Evolutionary conservation across 345 rosid species (phyloP), one percentile per base, ranked within the genome.

Genomic region (Populus deltoides): DNA sequence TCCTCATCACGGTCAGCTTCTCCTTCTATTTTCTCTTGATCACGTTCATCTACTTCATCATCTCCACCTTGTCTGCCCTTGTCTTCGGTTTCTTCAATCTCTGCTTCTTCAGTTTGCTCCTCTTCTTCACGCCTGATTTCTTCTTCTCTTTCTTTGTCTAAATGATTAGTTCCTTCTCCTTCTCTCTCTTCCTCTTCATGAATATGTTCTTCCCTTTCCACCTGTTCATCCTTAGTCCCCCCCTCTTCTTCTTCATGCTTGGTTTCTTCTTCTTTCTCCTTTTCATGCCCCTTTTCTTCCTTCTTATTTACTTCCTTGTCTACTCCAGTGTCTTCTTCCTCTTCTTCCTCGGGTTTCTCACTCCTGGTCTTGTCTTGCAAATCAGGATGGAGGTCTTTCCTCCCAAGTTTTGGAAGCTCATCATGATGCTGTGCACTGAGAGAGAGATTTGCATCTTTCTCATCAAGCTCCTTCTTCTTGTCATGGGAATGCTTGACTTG

Each of bases 401-500:
- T 89, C 77, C 98, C 98, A 31, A 89, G 84, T 75, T 88, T 91
- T 76, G 75, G 61, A 63, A 77, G 76, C 49, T 77, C 86, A 45
- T 85, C 84, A 63, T 31, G 83, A 36, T 41, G 72, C 73, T 74
- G 85, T 12, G 75, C 74, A 59, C 70, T 72, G 22, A 63, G 79
- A 0, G 86, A 81, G 55, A 77, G 39, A 79, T 86, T 85, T 13
- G 82, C 65, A 68, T 89, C 93, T 27, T 85, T 89, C 83, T 86
- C 93, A 41, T 88, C 87, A 38, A 89, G 77, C 66, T 92, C 98
- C 84, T 87, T 88, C 81, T 90, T 96, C 89, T 90, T 96, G 73
- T 92, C 98, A 81, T 90, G 92, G 59, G 98, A 93, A 68, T 80
- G 89, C 91, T 96, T 93, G n/a, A 92, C 94, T 86, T 93, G 97